A percentile compares a stretch with the other conserved stretches of the same genome.
Evolutionary conservation across 768 basidiomycete genomes (phyloP).

Genomic region (Leccinellum luteum): DNA sequence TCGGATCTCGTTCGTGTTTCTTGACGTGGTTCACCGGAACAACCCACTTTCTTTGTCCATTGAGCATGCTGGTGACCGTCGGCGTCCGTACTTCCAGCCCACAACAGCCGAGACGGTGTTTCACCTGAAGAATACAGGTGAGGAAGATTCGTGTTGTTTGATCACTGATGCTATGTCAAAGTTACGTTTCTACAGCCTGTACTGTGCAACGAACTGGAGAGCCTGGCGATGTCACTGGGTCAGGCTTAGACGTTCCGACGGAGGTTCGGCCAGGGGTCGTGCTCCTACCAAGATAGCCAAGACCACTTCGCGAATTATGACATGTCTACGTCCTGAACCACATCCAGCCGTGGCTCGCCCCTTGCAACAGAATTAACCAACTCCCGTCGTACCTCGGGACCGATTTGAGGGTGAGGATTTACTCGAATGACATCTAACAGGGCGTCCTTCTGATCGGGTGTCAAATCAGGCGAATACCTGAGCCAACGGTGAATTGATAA

Average conservation of each 20-base stretch:
- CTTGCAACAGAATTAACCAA: conserved; percentile 82
- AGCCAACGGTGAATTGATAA: background rate
- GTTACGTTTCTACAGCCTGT: background rate
- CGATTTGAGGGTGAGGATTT: conserved; percentile 84
- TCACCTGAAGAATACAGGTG: background rate
- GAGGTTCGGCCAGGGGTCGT: background rate
- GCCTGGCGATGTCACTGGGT: background rate
- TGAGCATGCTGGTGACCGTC: background rate
- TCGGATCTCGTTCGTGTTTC: background rate
- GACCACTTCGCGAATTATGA: conserved; percentile 28
- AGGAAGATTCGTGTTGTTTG: background rate
- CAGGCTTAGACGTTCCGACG: background rate
- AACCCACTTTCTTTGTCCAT: background rate
- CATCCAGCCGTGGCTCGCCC: conserved; percentile 70
- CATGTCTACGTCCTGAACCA: conserved; percentile 69
- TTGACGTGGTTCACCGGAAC: background rate
- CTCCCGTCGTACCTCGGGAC: conserved; percentile 87
- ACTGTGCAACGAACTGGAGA: background rate
- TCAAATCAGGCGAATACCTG: conserved; percentile 92
- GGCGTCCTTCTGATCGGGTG: conserved; percentile 96
- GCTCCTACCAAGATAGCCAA: background rate
- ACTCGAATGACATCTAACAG: conserved; percentile 89
- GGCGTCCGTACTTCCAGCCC: background rate
- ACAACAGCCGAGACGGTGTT: background rate
- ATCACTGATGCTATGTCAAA: background rate